phyloP scores from a whole-genome alignment of 768 basidiomycete genomes.

The Trametes gibbosa region DNA sequence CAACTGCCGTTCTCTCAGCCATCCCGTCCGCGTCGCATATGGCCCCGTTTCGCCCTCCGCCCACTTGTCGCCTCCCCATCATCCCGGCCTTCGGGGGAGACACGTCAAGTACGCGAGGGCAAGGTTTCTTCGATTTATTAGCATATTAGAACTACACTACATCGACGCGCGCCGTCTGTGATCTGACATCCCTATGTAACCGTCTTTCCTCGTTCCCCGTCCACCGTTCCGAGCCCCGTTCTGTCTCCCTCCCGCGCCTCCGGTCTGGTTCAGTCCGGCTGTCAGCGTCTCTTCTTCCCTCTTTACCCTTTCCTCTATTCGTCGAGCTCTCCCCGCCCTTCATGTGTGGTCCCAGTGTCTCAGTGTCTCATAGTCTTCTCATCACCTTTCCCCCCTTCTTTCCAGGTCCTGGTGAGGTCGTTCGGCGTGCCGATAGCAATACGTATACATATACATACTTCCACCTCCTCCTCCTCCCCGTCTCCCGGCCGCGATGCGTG shows the following conservation, averaged over 20 bases:
- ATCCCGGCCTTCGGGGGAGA: background rate
- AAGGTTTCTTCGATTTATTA: background rate
- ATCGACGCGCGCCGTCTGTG: constrained; percentile 12
- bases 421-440: background rate
- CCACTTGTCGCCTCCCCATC: background rate
- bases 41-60: background rate
- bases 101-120: background rate
- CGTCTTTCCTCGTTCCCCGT: background rate
- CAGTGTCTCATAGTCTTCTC: background rate
- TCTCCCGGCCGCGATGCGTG: too few species aligned
- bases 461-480: background rate
- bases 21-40: background rate
- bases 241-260: too few species aligned
- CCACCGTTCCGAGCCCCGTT: background rate
- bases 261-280: too few species aligned
- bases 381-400: background rate
- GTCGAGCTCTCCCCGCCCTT: background rate
- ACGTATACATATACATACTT: background rate
- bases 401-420: background rate
- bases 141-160: constrained; percentile 17
- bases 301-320: background rate
- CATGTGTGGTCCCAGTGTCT: background rate
- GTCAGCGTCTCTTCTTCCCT: too few species aligned
- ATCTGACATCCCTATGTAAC: constrained; percentile 13
- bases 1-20: background rate